These are phyloP conservation scores for Sambucus nigra DNA, from an alignment of 129 eudicot genomes.

Conservation along the genomic window DNA sequence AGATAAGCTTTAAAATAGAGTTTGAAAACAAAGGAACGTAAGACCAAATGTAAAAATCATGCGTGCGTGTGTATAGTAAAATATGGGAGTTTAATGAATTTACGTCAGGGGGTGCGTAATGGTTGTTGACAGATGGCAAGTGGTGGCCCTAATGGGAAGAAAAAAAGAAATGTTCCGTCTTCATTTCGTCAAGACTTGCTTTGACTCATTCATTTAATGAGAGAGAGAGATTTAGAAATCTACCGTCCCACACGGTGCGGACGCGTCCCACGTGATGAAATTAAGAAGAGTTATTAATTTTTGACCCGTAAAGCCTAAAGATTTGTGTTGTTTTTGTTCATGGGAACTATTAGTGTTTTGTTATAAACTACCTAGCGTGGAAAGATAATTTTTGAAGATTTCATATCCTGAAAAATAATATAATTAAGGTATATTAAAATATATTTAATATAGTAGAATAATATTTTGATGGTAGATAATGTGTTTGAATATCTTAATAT, in stretches of 20 bases:
- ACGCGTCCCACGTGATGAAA: slow-evolving; percentile 54
- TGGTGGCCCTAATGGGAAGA: slow-evolving; percentile 13
- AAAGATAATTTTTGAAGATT: no score
- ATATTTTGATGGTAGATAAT: no score
- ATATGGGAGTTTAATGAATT: background rate
- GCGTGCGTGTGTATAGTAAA: background rate
- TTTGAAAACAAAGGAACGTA: background rate
- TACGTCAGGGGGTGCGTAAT: slow-evolving; percentile 69
- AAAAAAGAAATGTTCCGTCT: background rate
- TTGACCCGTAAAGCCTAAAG: slow-evolving; percentile 44
- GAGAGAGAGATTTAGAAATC: slow-evolving; percentile 1
- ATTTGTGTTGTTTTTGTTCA: slow-evolving; percentile 29
- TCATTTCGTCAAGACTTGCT: slow-evolving; percentile 31
- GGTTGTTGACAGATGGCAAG: slow-evolving; percentile 30
- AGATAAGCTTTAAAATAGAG: slow-evolving; percentile 31
- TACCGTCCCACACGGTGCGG: slow-evolving; percentile 59
- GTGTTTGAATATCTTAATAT: no score
- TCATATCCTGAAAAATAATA: no score
- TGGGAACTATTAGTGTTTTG: slow-evolving; percentile 13
- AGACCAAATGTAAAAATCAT: slow-evolving; percentile 3
- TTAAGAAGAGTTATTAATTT: no score
- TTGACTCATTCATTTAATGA: slow-evolving; percentile 30
- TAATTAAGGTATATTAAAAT: background rate
- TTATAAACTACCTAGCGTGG: no score
- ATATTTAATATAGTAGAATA: no score